phyloP scores from a whole-genome alignment of 352 stramenopile genomes.

The Phytopythium kandeliae region DNA sequence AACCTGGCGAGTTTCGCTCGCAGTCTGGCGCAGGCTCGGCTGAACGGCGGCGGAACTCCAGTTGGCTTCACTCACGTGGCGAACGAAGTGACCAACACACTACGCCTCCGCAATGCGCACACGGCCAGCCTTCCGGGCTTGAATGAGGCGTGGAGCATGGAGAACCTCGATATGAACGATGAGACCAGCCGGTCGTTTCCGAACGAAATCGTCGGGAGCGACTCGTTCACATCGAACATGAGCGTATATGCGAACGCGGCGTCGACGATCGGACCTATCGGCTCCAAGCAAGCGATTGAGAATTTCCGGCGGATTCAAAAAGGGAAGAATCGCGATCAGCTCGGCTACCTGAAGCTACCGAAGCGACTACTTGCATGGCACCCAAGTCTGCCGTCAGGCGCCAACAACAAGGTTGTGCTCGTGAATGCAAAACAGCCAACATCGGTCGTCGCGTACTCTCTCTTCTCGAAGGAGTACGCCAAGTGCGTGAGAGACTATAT shows the following conservation, averaged over 20 bases:
- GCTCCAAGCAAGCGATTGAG: slow-evolving; percentile 55
- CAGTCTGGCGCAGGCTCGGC: slow-evolving; percentile 28
- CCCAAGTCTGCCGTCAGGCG: slow-evolving; percentile 61
- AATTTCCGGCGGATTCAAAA: slow-evolving; percentile 60
- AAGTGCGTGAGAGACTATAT: slow-evolving; percentile 73
- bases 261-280: slow-evolving; percentile 60
- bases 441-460: slow-evolving; percentile 80
- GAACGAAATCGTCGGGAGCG: slow-evolving; percentile 44
- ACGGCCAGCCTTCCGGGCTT: slow-evolving; percentile 22
- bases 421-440: slow-evolving; percentile 80
- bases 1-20: slow-evolving; percentile 70
- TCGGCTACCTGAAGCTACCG: slow-evolving; percentile 72
- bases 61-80: slow-evolving; percentile 43
- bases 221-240: slow-evolving; percentile 15
- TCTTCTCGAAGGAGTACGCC: slow-evolving; percentile 81
- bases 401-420: slow-evolving; percentile 66
- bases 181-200: slow-evolving; percentile 60
- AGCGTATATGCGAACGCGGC: slow-evolving; percentile 31
- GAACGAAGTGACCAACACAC: slow-evolving; percentile 75
- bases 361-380: slow-evolving; percentile 81
- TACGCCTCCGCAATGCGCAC: slow-evolving; percentile 22
- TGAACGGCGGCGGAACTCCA: slow-evolving; percentile 1
- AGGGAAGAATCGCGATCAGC: slow-evolving; percentile 47
- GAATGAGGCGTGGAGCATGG: slow-evolving; percentile 54
- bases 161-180: slow-evolving; percentile 57